A percentile compares a stretch with the other conserved stretches of the same genome.
Evolutionary conservation across 805 yeast species (phyloP).

Genomic region (Danielozyma ontarioensis): DNA sequence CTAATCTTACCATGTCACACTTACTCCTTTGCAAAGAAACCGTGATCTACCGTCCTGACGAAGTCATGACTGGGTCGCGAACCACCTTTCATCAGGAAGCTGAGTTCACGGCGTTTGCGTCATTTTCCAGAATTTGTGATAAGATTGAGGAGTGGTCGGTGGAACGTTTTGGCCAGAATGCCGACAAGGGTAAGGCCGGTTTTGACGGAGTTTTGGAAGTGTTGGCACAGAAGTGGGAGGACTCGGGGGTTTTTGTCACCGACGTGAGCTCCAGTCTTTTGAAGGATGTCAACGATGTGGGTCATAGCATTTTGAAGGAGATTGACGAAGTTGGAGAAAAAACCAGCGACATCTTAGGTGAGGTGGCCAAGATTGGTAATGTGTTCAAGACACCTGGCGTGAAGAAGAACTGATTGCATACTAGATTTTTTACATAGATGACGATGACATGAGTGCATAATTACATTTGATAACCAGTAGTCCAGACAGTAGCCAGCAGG

Average conservation of each 20-base stretch:
- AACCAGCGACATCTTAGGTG: slow-evolving; percentile 4
- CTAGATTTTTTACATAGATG: neutral
- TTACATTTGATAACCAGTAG: no score
- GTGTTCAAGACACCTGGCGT: no score
- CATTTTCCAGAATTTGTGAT: slow-evolving; percentile 64
- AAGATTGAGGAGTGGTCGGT: slow-evolving; percentile 91
- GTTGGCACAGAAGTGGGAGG: slow-evolving; percentile 41
- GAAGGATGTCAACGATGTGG: slow-evolving; percentile 23
- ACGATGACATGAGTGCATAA: no score
- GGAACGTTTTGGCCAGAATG: slow-evolving; percentile 84
- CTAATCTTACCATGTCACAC: slow-evolving; percentile 76
- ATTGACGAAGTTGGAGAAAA: slow-evolving; percentile 12
- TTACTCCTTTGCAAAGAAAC: slow-evolving; percentile 79
- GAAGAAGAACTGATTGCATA: neutral
- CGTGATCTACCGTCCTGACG: slow-evolving; percentile 75
- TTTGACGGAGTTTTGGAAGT: slow-evolving; percentile 72
- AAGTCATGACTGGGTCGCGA: slow-evolving; percentile 37
- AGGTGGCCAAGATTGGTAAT: slow-evolving; percentile 10
- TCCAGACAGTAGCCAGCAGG: no score
- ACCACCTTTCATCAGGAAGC: slow-evolving; percentile 81
- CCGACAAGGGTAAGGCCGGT: slow-evolving; percentile 73
- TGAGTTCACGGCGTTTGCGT: slow-evolving; percentile 79
- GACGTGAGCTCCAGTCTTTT: slow-evolving; percentile 22
- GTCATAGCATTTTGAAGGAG: slow-evolving; percentile 11
- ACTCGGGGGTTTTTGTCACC: slow-evolving; percentile 31